These are phyloP conservation scores for Toxicodendron radicans DNA, from an alignment of 345 rosid genomes.

Conservation along the genomic window DNA sequence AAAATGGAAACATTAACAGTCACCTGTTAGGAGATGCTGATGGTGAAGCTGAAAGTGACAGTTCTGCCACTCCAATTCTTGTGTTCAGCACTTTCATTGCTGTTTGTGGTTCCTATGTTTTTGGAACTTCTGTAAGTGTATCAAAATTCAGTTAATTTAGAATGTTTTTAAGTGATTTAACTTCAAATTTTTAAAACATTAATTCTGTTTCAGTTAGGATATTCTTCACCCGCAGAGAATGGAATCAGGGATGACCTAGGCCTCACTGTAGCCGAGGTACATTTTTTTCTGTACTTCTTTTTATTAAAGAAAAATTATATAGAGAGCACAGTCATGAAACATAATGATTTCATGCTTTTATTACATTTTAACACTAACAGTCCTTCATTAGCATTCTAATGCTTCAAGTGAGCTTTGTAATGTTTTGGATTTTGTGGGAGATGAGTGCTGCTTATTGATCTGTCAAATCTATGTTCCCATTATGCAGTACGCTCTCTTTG, in stretches of 20 bases:
- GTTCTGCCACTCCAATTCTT: not conserved
- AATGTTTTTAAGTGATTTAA: too few species aligned
- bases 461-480: not conserved
- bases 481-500: constrained; percentile 34
- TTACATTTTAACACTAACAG: too few species aligned
- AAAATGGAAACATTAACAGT: not conserved
- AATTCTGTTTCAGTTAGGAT: not conserved
- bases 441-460: too few species aligned
- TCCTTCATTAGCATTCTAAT: too few species aligned
- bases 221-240: not conserved
- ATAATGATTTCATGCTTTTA: too few species aligned
- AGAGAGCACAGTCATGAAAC: too few species aligned
- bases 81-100: constrained; percentile 16
- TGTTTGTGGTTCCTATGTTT: constrained; percentile 13
- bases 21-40: not conserved
- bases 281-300: not conserved
- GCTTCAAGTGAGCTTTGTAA: too few species aligned
- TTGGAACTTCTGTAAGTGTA: constrained; percentile 18
- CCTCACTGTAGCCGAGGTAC: not conserved
- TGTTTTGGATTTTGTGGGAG: too few species aligned
- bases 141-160: too few species aligned
- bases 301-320: too few species aligned
- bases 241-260: constrained; percentile 7
- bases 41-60: not conserved
- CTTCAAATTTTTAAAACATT: too few species aligned